These are phyloP conservation scores for Guillardia theta DNA, from an alignment of 78 protist genomes.

Conservation along the genomic window DNA sequence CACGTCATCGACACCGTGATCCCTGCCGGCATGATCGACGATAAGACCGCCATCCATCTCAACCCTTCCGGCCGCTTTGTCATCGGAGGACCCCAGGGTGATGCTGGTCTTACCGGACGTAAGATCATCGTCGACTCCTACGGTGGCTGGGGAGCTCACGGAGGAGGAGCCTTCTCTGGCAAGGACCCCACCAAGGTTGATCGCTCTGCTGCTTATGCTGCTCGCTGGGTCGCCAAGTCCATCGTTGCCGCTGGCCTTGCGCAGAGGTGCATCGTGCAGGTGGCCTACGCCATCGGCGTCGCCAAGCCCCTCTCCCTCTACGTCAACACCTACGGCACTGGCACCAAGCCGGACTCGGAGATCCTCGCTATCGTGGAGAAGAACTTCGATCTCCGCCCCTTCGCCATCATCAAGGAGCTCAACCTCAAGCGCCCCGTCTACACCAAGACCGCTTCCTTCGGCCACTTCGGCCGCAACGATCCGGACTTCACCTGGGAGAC, in stretches of 20 bases:
- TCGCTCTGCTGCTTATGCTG: slow-evolving; percentile 99
- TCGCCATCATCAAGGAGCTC: slow-evolving; percentile 76
- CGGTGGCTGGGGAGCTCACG: slow-evolving; percentile 99
- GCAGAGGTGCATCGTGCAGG: slow-evolving; percentile 91
- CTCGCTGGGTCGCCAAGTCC: slow-evolving; percentile 99
- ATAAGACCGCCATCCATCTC: slow-evolving; percentile 93
- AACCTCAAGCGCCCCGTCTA: slow-evolving; percentile 57
- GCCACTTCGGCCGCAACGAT: slow-evolving; percentile 97
- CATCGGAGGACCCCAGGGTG: slow-evolving; percentile 99
- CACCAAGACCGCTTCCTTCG: slow-evolving; percentile 90
- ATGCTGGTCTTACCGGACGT: slow-evolving; percentile 99
- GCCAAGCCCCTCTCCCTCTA: slow-evolving; percentile 95
- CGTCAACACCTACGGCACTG: slow-evolving; percentile 98
- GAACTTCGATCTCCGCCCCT: slow-evolving; percentile 97
- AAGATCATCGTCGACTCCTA: slow-evolving; percentile 99
- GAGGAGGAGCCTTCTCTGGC: slow-evolving; percentile 99
- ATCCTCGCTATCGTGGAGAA: slow-evolving; percentile 85
- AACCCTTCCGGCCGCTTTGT: slow-evolving; percentile 97
- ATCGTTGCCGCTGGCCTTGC: slow-evolving; percentile 93
- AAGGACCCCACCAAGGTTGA: slow-evolving; percentile 99
- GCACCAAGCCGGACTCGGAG: slow-evolving; percentile 75
- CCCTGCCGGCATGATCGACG: slow-evolving; percentile 89
- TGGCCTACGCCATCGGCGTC: slow-evolving; percentile 99
- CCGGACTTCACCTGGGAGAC: slow-evolving; percentile 95
- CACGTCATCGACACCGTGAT: slow-evolving; percentile 85